Evolutionary conservation across 2,329 filamentous ascomycete species (phyloP).

Genomic region (Torrubiella hemipterigena): DNA sequence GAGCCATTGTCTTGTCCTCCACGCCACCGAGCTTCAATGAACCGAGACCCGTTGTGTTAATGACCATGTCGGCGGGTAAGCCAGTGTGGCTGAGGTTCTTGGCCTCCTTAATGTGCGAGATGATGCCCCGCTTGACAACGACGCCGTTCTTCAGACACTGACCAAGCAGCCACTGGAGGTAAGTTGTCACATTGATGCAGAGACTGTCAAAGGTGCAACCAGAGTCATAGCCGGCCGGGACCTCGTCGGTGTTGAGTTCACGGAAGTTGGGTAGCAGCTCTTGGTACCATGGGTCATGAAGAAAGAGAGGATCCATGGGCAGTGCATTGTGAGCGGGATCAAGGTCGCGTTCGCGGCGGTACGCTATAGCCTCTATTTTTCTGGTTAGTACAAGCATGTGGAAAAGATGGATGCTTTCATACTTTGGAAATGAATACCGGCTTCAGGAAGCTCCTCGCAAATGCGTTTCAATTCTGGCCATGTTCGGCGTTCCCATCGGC

Average conservation of each 20-base stretch:
- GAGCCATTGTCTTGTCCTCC: constrained; percentile 58
- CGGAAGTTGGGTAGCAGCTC: constrained; percentile 60
- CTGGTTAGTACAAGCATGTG: not conserved
- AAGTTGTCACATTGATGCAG: constrained; percentile 83
- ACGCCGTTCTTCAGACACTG: constrained; percentile 68
- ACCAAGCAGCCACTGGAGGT: constrained; percentile 74
- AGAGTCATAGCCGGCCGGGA: constrained; percentile 55
- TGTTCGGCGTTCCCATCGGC: constrained; percentile 49
- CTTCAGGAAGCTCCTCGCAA: constrained; percentile 55
- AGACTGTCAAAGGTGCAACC: constrained; percentile 71
- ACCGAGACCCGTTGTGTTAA: constrained; percentile 78
- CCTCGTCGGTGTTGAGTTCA: constrained; percentile 41
- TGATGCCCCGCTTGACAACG: constrained; percentile 47
- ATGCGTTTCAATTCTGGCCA: constrained; percentile 52
- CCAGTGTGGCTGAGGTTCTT: constrained; percentile 36
- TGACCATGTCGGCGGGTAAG: constrained; percentile 50
- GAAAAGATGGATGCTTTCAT: constrained; percentile 5
- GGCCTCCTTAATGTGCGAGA: constrained; percentile 66
- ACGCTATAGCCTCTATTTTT: constrained; percentile 31
- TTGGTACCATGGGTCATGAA: constrained; percentile 62
- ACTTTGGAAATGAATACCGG: constrained; percentile 72
- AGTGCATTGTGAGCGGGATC: constrained; percentile 17
- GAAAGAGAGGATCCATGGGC: constrained; percentile 55
- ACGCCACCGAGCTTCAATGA: constrained; percentile 72
- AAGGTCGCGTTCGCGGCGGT: constrained; percentile 51